A percentile compares a stretch with the other conserved stretches of the same genome.
Conservation (phyloP, 768 basidiomycete species). For the Naganishia vishniacii region DNA sequence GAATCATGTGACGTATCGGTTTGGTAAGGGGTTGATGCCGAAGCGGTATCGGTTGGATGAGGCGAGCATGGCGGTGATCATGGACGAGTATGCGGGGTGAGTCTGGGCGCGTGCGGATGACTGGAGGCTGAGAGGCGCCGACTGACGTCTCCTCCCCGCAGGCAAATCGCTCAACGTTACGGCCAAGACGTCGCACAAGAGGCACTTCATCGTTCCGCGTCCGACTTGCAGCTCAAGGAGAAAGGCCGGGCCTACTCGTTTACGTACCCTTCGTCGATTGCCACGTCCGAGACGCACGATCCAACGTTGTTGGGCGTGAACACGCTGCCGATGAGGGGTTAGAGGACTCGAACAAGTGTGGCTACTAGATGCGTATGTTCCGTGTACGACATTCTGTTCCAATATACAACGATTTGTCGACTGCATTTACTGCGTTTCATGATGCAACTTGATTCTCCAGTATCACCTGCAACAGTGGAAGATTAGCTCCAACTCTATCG, state of each 20-base stretch:
- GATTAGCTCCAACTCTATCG: too few relatives aligned
- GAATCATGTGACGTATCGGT: slow-evolving; percentile 79
- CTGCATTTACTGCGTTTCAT: too few relatives aligned
- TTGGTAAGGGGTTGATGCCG: slow-evolving; percentile 83
- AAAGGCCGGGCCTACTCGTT: slow-evolving; percentile 20
- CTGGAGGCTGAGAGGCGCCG: background rate
- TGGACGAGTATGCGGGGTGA: slow-evolving; percentile 76
- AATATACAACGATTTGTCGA: background rate
- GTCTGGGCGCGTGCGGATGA: slow-evolving; percentile 12
- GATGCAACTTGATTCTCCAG: too few relatives aligned
- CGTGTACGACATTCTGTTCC: too few relatives aligned
- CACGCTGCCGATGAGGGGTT: slow-evolving; percentile 4
- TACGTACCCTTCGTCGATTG: slow-evolving; percentile 11
- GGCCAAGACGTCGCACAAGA: slow-evolving; percentile 62
- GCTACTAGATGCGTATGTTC: too few relatives aligned
- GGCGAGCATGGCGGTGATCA: slow-evolving; percentile 71
- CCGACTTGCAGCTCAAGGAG: slow-evolving; percentile 53
- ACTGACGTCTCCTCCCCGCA: slow-evolving; percentile 37
- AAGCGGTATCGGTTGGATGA: slow-evolving; percentile 71
- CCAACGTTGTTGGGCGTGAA: slow-evolving; percentile 14
- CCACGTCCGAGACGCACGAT: slow-evolving; percentile 4
- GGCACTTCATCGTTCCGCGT: slow-evolving; percentile 58
- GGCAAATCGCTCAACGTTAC: slow-evolving; percentile 70
- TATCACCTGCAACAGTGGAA: too few relatives aligned
- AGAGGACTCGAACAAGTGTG: background rate